Evolutionary conservation across 2,329 filamentous ascomycete genomes (phyloP).

Genomic region (Penicillium sp.): DNA sequence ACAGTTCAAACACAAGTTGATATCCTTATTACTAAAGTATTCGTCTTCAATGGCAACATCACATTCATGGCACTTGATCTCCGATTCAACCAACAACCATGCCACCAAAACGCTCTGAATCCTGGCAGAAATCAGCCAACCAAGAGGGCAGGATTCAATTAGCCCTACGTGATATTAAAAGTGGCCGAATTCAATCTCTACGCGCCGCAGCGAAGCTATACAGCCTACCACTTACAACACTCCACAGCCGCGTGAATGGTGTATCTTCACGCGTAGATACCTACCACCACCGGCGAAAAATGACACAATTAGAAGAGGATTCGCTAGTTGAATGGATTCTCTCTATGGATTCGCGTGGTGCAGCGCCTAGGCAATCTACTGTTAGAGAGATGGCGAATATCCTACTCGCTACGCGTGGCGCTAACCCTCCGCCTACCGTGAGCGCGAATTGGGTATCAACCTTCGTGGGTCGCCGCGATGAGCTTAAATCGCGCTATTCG

Average conservation of each 20-base stretch:
- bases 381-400: not conserved
- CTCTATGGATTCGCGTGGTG: not conserved
- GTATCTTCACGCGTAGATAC: not conserved
- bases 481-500: too few relatives aligned
- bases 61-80: too few relatives aligned
- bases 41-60: too few relatives aligned
- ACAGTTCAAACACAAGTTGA: too few relatives aligned
- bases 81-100: conserved; percentile 1
- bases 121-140: not conserved
- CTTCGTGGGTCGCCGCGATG: too few relatives aligned
- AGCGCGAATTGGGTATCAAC: too few relatives aligned
- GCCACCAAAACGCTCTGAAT: conserved; percentile 6
- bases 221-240: too few relatives aligned
- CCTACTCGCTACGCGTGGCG: too few relatives aligned
- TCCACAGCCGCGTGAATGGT: not conserved
- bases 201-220: not conserved
- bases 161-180: conserved; percentile 5
- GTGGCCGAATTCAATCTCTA: not conserved
- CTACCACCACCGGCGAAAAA: not conserved
- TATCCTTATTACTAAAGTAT: too few relatives aligned
- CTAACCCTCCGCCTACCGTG: too few relatives aligned
- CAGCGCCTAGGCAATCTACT: not conserved
- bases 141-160: conserved; percentile 7
- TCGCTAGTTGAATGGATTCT: not conserved
- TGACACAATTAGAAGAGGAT: not conserved